Evolutionary conservation across 2,329 filamentous ascomycete genomes (phyloP).

Genomic region (Aspergillus versicolor): DNA sequence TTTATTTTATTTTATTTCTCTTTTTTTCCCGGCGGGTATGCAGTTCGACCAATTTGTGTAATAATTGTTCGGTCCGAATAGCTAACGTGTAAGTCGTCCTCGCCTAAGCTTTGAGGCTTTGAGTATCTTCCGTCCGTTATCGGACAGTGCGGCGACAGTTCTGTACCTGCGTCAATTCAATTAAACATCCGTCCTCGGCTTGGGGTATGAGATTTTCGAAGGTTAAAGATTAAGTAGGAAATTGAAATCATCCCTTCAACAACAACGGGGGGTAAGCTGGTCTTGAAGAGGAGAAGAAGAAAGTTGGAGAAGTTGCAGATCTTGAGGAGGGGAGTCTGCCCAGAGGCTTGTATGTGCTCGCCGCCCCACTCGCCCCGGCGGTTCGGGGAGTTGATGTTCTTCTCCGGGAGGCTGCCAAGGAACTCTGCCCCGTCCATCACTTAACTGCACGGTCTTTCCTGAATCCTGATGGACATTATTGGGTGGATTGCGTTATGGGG

Average conservation of each 20-base stretch:
- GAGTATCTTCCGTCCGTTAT: conserved; percentile 13
- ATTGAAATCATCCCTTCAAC: not conserved
- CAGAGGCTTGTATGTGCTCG: not conserved
- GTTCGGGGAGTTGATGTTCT: not conserved
- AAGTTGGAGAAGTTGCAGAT: conserved; percentile 9
- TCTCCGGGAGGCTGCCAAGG: not conserved
- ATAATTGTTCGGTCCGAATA: no score
- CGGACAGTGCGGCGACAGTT: conserved; percentile 3
- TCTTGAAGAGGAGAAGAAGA: not conserved
- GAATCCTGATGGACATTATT: no score
- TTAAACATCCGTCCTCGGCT: not conserved
- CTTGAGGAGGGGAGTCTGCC: conserved; percentile 4
- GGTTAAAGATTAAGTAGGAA: not conserved
- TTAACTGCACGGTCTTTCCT: no score
- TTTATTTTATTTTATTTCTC: not conserved
- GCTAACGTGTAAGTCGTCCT: no score
- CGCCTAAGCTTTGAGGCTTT: no score
- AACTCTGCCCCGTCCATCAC: no score
- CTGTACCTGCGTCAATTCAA: not conserved
- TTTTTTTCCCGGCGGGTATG: not conserved
- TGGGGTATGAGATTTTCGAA: not conserved
- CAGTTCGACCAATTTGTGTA: not conserved
- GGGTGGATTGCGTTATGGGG: no score
- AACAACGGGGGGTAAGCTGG: not conserved
- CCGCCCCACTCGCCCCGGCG: conserved; percentile 1